phyloP scores from a whole-genome alignment of 1,139 yeast species.

The Nadsonia commutata region DNA sequence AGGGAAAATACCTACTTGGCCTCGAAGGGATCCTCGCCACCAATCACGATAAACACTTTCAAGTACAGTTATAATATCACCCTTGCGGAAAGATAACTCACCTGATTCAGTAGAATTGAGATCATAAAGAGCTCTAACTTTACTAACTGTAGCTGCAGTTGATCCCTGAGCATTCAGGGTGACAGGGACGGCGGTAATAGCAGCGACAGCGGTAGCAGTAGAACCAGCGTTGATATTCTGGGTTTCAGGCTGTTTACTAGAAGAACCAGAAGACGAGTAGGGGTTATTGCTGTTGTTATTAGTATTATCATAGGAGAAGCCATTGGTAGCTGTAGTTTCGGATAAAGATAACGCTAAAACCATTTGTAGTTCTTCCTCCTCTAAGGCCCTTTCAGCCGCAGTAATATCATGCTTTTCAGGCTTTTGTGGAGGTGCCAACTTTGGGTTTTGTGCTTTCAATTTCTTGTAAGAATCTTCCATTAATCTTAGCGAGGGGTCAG shows the following conservation, averaged over 20 bases:
- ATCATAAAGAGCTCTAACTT: conserved; percentile 79
- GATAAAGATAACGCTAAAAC: conserved; percentile 66
- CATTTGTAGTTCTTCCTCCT: conserved; percentile 69
- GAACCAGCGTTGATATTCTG: conserved; percentile 6
- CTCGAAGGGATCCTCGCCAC: conserved; percentile 85
- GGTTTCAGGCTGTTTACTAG: conserved; percentile 6
- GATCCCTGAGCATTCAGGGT: conserved; percentile 12
- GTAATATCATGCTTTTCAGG: conserved; percentile 47
- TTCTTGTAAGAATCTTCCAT: conserved; percentile 45
- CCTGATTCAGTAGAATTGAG: conserved; percentile 42
- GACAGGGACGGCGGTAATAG: conserved; percentile 9
- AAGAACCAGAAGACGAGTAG: conserved; percentile 1
- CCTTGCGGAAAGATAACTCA: conserved; percentile 28
- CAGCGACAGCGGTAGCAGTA: conserved; percentile 11
- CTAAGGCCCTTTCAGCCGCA: conserved; percentile 35
- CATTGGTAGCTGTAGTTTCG: conserved; percentile 26
- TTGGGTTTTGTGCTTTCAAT: conserved; percentile 19
- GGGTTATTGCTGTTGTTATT: conserved; percentile 6
- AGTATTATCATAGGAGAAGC: conserved; percentile 5
- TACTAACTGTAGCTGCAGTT: conserved; percentile 33
- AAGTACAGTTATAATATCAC: conserved; percentile 52
- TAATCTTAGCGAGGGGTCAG: conserved; percentile 61
- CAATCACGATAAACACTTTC: conserved; percentile 87
- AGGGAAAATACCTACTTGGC: conserved; percentile 83
- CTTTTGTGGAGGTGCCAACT: conserved; percentile 34